These are phyloP conservation scores for Boechera retrofracta DNA, from an alignment of 345 rosid genomes.

Conservation along the genomic window DNA sequence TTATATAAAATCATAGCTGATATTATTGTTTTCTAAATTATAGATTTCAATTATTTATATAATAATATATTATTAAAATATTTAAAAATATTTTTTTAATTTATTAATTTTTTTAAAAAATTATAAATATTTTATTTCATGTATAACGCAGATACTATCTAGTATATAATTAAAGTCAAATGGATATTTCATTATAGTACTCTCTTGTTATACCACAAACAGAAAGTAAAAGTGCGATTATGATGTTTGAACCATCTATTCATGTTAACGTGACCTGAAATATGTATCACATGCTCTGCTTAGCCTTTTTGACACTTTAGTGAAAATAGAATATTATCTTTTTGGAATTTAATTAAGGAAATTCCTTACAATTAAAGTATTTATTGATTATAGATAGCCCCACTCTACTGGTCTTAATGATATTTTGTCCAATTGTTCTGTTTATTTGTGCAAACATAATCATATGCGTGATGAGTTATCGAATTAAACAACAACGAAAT, in stretches of 20 bases:
- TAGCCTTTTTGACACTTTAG: constrained; percentile 34
- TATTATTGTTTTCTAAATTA: too few species aligned
- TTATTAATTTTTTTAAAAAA: too few species aligned
- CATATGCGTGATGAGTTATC: background rate
- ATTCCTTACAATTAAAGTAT: constrained; percentile 15
- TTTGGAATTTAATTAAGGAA: constrained; percentile 4
- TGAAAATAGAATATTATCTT: constrained; percentile 5
- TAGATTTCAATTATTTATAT: too few species aligned
- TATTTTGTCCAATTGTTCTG: constrained; percentile 21
- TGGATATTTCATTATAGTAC: background rate
- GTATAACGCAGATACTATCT: too few species aligned
- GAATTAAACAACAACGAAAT: constrained; percentile 20
- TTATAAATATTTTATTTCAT: too few species aligned
- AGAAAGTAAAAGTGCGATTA: constrained; percentile 46
- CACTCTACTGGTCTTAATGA: constrained; percentile 36
- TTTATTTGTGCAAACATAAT: constrained; percentile 33
- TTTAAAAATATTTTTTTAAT: too few species aligned
- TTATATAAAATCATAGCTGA: too few species aligned
- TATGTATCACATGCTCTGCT: constrained; percentile 44
- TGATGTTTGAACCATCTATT: constrained; percentile 46
- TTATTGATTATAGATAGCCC: constrained; percentile 34
- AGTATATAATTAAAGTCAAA: too few species aligned
- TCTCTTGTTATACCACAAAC: constrained; percentile 38
- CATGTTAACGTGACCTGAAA: constrained; percentile 39
- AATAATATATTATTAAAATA: too few species aligned